These are phyloP conservation scores for Parietichytrium sp. DNA, from an alignment of 108 stramenopile species.

Conservation along the genomic window DNA sequence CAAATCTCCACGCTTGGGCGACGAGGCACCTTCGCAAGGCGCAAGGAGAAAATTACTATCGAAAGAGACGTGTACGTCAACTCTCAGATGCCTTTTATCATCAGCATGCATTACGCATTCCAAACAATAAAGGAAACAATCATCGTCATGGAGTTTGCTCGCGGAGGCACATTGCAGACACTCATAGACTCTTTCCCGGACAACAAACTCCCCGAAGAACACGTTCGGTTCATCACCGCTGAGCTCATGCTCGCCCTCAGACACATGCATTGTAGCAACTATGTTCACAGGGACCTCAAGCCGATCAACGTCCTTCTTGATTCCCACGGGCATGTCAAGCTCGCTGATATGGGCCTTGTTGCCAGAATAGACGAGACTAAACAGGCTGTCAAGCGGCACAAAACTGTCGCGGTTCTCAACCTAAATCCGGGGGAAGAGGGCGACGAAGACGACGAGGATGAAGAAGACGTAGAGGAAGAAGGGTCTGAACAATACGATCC, in stretches of 20 bases:
- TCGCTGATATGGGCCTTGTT: slow-evolving; percentile 97
- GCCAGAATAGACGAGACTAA: slow-evolving; percentile 74
- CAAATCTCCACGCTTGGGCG: slow-evolving; percentile 31
- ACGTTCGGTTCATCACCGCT: slow-evolving; percentile 50
- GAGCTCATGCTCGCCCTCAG: slow-evolving; percentile 56
- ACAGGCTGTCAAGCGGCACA: neutral
- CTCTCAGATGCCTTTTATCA: slow-evolving; percentile 55
- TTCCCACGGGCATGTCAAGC: slow-evolving; percentile 92
- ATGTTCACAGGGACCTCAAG: slow-evolving; percentile 91
- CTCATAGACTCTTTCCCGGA: neutral
- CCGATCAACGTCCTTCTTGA: slow-evolving; percentile 99
- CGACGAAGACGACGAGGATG: neutral
- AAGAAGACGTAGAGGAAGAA: slow-evolving; percentile 1
- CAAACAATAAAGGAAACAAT: slow-evolving; percentile 54
- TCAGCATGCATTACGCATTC: slow-evolving; percentile 61
- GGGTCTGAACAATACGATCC: neutral
- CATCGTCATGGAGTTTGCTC: slow-evolving; percentile 53
- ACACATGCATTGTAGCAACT: slow-evolving; percentile 48
- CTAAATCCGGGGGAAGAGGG: neutral
- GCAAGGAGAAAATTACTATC: slow-evolving; percentile 47
- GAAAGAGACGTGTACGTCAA: slow-evolving; percentile 56
- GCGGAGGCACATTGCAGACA: slow-evolving; percentile 47
- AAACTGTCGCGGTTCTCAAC: neutral
- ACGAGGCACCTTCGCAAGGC: slow-evolving; percentile 36
- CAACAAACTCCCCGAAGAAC: slow-evolving; percentile 43